Conservation (phyloP, 208 protist species). For the Leishmania amazonensis region DNA sequence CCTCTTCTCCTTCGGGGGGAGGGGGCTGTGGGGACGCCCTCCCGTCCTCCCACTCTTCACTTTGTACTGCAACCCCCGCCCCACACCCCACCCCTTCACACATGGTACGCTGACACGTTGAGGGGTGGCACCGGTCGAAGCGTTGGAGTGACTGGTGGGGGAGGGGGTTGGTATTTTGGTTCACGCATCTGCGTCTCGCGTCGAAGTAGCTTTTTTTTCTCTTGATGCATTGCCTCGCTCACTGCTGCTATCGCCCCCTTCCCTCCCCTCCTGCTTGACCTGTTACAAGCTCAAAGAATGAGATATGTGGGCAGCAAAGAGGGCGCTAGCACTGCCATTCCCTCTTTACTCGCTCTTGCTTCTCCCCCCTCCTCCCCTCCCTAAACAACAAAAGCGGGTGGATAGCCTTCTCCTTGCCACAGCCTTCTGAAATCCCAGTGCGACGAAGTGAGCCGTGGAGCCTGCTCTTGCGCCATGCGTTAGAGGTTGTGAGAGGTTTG, state of each 20-base stretch:
- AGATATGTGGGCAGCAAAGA: background rate
- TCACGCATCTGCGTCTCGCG: background rate
- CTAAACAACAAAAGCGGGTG: background rate
- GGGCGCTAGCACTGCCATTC: background rate
- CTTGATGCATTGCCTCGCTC: background rate
- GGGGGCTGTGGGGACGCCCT: background rate
- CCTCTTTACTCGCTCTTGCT: background rate
- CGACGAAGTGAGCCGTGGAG: background rate
- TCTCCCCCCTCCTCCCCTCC: background rate
- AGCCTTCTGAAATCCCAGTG: background rate
- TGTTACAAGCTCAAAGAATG: background rate
- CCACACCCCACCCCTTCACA: background rate
- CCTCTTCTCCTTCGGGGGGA: background rate
- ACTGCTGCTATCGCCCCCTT: background rate
- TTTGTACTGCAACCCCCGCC: background rate
- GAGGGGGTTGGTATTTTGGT: background rate
- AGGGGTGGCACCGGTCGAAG: background rate
- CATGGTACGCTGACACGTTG: background rate
- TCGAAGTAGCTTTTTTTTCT: background rate
- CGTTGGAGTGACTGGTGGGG: background rate
- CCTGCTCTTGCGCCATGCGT: background rate
- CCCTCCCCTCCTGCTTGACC: background rate
- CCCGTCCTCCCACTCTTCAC: background rate
- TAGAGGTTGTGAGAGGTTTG: background rate
- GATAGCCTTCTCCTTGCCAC: background rate